phyloP scores from a whole-genome alignment of 2,329 filamentous ascomycete species.

The Calcarisporium arbuscula region DNA sequence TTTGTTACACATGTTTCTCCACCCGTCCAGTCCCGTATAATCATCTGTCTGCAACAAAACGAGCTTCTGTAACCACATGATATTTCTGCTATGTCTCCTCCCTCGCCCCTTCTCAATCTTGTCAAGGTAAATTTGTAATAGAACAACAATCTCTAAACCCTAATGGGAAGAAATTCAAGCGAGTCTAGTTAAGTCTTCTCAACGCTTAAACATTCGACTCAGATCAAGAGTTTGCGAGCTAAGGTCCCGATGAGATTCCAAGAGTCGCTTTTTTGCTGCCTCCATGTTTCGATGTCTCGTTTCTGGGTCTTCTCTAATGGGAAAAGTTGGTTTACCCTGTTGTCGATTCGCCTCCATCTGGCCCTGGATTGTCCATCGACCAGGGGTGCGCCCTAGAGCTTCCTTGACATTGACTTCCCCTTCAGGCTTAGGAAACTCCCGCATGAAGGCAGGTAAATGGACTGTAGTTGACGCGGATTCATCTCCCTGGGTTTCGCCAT shows the following conservation, averaged over 20 bases:
- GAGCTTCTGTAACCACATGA: no score
- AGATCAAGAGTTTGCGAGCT: conserved; percentile 4
- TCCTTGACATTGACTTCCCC: conserved; percentile 34
- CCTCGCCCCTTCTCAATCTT: no score
- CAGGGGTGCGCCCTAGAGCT: conserved; percentile 36
- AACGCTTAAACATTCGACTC: no score
- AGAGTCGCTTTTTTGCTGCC: conserved; percentile 40
- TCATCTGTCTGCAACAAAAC: no score
- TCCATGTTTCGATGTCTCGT: conserved; percentile 35
- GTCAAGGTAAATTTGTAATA: no score
- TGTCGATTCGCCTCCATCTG: conserved; percentile 26
- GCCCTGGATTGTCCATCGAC: conserved; percentile 33
- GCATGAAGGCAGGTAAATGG: conserved; percentile 27
- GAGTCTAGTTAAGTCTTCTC: no score
- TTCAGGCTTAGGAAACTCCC: conserved; percentile 34
- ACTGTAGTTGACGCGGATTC: conserved; percentile 19
- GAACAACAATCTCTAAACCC: no score
- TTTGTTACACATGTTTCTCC: neutral
- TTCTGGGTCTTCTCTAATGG: conserved; percentile 23
- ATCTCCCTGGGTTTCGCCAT: no score
- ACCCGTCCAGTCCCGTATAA: no score
- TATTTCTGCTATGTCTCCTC: no score
- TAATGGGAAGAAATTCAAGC: no score
- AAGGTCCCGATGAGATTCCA: conserved; percentile 27
- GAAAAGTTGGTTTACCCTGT: conserved; percentile 14